Base-by-base conservation (phyloP, 1,139 yeast genomes). In the Suhomyces yuchorum region DNA sequence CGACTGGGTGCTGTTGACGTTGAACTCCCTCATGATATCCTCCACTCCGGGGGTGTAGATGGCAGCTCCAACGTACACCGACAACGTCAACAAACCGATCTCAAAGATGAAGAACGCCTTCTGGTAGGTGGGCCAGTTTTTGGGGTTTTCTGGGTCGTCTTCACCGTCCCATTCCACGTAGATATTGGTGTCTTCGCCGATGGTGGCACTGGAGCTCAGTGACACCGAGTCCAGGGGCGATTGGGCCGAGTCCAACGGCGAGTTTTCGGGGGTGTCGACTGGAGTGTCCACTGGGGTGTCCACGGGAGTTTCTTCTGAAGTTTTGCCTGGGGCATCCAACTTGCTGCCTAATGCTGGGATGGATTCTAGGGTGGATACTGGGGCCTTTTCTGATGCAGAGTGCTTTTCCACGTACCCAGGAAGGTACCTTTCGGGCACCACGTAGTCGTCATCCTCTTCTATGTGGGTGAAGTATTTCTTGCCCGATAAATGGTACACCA, bases 31-130 rank as follows among this genome's bases (percentile, higher is more conserved):
- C 63, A 56, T 62, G 26, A 72, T 59, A 30, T 65, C 57, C 7
- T 61, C 62, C 19, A 68, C 50, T 14, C 84, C 85, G 0, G 88
- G 86, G 0, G 86, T 77, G 55, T 78, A 81, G 24, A 82, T 77
- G 1, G 87, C 81, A 0, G 87, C 73, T 4, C 82, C 85, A 75
- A 81, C 78, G 56, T 84, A 84, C 3, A 81, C 82, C 3, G 78
- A 68, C 4, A 72, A 62, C 1, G 87, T 80, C 48, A 83, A 66
- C 34, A 79, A 47, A 41, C 75, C 70, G 28, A 80, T 67, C 48
- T 74, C 66, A 7, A 72, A 15, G 1, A 74, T 62, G 37, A 80
- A 69, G 18, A 77, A 45, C 0, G 65, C 43, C 56, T 79, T 81
- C 40, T 66, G 65, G 11, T 49, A 36, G 0, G 59, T 22, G 0